Evolutionary conservation across 2,329 filamentous ascomycete genomes (phyloP), one percentile per base, ranked within the genome.

Genomic region (Drechslerella dactyloides): DNA sequence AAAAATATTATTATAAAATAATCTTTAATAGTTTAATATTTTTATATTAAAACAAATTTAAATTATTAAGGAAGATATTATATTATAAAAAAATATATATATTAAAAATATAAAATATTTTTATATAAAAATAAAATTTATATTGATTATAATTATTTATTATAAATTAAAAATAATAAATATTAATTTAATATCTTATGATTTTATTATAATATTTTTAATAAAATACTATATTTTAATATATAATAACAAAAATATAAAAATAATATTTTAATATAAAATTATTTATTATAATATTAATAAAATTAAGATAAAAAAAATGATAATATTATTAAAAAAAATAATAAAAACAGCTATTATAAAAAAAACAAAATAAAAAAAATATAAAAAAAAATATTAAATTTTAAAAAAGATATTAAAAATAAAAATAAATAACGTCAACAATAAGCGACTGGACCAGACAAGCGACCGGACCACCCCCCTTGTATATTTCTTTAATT

Each of bases 41-140:
- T 33, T 30, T 13, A 33, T n/a, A 53, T 33, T 33, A 33, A 53
- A 33, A n/a, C n/a, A n/a, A n/a, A n/a, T n/a, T 53, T 33, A 27
- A 53, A 27, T 53, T 33, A n/a, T 51, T 19, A 24, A 51, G 3
- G 3, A 33, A 33, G 8, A 51, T 15, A 6, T 51, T 51, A 51
- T 19, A 51, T 51, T n/a, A 17, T 2, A 51, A 51, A 51, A 23
- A 23, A 23, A 51, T 10, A 17, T 23, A 19, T 23, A 17, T 33
- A 33, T 33, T 33, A 33, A 33, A 33, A 33, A 33, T 33, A 33
- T 33, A 33, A 4, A 33, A 33, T 33, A 33, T 33, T 33, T 33
- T 33, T 33, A 51, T 3, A 19, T 21, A 33, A 33, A 21, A 51
- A 21, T 6, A 21, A 51, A 21, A 21, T 7, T 13, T 51, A 21